Evolutionary conservation across 768 basidiomycete genomes (phyloP).

Genomic region (Tricholoma flavovirens): DNA sequence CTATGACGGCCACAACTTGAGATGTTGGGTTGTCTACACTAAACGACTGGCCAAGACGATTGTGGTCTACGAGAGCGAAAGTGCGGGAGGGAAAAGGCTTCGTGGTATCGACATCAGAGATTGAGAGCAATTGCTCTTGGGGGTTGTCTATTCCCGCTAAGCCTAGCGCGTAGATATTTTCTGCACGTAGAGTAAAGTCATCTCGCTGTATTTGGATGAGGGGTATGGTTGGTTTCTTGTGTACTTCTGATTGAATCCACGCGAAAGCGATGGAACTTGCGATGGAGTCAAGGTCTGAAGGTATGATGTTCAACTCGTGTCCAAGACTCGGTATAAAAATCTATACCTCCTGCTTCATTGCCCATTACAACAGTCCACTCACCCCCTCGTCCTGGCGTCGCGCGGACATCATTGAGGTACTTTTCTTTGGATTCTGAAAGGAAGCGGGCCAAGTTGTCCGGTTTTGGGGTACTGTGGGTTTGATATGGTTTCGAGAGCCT

Average conservation of each 20-base stretch:
- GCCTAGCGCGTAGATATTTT: constrained; percentile 76
- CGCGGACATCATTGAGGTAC: constrained; percentile 54
- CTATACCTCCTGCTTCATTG: constrained; percentile 91
- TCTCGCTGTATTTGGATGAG: constrained; percentile 62
- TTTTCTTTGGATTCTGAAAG: constrained; percentile 40
- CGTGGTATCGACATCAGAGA: constrained; percentile 56
- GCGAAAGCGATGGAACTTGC: constrained; percentile 84
- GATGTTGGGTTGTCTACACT: constrained; percentile 30
- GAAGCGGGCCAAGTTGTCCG: constrained; percentile 24
- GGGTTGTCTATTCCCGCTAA: constrained; percentile 49
- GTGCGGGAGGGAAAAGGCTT: constrained; percentile 43
- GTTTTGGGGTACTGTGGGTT: constrained; percentile 11
- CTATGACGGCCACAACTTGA: constrained; percentile 72
- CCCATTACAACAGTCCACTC: constrained; percentile 90
- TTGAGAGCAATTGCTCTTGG: constrained; percentile 53
- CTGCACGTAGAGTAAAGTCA: constrained; percentile 77
- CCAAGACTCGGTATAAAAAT: neutral
- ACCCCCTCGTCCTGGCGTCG: constrained; percentile 33
- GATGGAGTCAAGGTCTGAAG: constrained; percentile 81
- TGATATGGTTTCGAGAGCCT: constrained; percentile 24
- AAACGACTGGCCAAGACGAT: constrained; percentile 51
- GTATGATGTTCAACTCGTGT: neutral
- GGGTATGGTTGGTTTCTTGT: constrained; percentile 57
- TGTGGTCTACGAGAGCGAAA: constrained; percentile 91
- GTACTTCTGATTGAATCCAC: constrained; percentile 59